These are phyloP conservation scores for Rubus parviflorus DNA, from an alignment of 306 rosid species.

Conservation along the genomic window DNA sequence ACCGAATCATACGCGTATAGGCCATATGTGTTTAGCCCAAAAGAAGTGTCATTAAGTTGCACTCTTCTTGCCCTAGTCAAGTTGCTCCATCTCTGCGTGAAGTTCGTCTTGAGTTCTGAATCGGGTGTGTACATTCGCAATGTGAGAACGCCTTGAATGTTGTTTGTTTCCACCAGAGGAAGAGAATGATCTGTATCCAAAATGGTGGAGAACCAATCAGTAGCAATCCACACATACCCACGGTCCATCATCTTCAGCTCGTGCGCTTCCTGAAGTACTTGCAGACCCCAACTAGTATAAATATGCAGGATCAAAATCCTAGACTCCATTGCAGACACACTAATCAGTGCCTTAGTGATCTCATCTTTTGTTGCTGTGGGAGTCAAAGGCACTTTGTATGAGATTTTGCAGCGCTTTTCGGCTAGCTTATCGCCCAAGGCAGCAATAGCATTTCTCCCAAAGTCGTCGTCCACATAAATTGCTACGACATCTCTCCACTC, in stretches of 20 bases:
- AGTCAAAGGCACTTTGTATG: conserved; percentile 29
- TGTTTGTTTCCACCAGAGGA: background rate
- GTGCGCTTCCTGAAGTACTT: conserved; percentile 12
- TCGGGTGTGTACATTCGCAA: conserved; percentile 26
- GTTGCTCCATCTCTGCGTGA: conserved; percentile 18
- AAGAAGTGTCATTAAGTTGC: conserved; percentile 13
- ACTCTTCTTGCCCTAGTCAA: conserved; percentile 7
- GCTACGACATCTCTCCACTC: conserved; percentile 35
- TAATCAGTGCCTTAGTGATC: conserved; percentile 7
- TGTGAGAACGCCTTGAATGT: conserved; percentile 33
- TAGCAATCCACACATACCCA: conserved; percentile 36
- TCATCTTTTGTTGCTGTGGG: conserved; percentile 16
- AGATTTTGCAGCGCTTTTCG: conserved; percentile 30
- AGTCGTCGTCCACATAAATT: conserved; percentile 29
- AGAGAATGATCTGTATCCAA: conserved; percentile 22
- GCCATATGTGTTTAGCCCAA: conserved; percentile 19
- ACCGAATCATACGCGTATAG: conserved; percentile 32
- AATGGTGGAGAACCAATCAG: conserved; percentile 33
- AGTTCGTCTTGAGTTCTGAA: background rate
- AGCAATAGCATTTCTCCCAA: conserved; percentile 31
- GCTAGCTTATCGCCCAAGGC: conserved; percentile 32
- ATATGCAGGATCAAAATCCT: conserved; percentile 30
- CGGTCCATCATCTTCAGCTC: conserved; percentile 22
- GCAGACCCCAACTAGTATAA: conserved; percentile 22
- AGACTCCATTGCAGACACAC: conserved; percentile 22